These are phyloP conservation scores for Silene conica DNA, from an alignment of 148 eudicot species.

Conservation along the genomic window DNA sequence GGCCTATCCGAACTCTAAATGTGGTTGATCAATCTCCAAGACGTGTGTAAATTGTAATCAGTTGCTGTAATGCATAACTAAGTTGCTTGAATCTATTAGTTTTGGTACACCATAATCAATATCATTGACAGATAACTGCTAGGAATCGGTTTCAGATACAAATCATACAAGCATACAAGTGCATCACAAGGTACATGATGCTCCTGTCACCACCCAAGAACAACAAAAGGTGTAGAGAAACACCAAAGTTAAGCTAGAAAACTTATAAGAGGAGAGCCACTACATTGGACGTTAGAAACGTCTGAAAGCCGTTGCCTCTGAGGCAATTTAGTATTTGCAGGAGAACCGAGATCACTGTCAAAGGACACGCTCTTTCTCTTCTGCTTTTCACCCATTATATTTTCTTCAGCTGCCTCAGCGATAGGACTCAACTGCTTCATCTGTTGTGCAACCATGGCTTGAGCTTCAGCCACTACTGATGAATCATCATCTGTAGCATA, in stretches of 20 bases:
- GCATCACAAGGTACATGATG: slow-evolving; percentile 14
- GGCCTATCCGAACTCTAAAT: not conserved
- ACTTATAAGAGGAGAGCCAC: slow-evolving; percentile 63
- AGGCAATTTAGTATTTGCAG: slow-evolving; percentile 47
- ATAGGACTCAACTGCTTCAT: slow-evolving; percentile 48
- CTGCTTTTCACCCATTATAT: slow-evolving; percentile 37
- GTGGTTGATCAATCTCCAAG: too few relatives aligned
- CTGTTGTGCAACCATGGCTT: slow-evolving; percentile 59
- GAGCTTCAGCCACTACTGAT: slow-evolving; percentile 71
- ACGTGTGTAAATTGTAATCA: too few relatives aligned
- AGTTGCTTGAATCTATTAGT: not conserved
- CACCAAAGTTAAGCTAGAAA: slow-evolving; percentile 9
- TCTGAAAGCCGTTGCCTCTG: slow-evolving; percentile 79
- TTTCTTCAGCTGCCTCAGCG: slow-evolving; percentile 49
- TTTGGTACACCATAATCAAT: not conserved
- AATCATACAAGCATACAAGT: not conserved
- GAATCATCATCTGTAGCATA: slow-evolving; percentile 83
- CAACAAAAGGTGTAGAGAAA: not conserved
- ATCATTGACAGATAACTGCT: not conserved
- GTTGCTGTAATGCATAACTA: too few relatives aligned
- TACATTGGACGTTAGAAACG: slow-evolving; percentile 70
- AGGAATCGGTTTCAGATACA: not conserved
- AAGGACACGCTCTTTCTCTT: slow-evolving; percentile 60
- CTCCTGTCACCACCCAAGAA: not conserved
- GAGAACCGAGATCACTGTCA: slow-evolving; percentile 42